Percentiles rank a stretch among this genome's conserved stretches.
Conservation (phyloP, 305 asterid genomes). For the Striga hermonthica region DNA sequence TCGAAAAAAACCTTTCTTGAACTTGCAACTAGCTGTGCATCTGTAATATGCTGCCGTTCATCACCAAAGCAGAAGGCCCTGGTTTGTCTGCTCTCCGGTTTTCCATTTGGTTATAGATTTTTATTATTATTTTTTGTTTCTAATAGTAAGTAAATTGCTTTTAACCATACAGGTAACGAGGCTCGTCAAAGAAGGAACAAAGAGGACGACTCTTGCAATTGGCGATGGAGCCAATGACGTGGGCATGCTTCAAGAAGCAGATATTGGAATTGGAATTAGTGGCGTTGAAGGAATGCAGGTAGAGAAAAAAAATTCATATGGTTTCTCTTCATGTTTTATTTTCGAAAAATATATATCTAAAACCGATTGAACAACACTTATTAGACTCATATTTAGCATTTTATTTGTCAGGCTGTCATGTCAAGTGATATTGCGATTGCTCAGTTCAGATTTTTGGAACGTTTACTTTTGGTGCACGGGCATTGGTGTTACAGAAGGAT, state of each 20-base stretch:
- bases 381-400: too few species aligned
- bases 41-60: too few species aligned
- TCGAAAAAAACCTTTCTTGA: too few species aligned
- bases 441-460: conserved; percentile 74
- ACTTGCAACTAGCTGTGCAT: too few species aligned
- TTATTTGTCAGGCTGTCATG: conserved; percentile 67
- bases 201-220: conserved; percentile 70
- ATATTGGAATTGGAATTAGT: conserved; percentile 84
- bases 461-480: conserved; percentile 74
- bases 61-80: too few species aligned
- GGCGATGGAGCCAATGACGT: conserved; percentile 97
- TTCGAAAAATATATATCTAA: too few species aligned
- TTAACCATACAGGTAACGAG: conserved; percentile 51
- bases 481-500: conserved; percentile 92
- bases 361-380: too few species aligned
- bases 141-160: too few species aligned
- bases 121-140: too few species aligned
- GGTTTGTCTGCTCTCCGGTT: too few species aligned
- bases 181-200: conserved; percentile 62
- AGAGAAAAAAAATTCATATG: neutral
- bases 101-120: too few species aligned
- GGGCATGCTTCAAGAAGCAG: conserved; percentile 96
- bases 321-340: too few species aligned
- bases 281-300: conserved; percentile 98
- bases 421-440: conserved; percentile 84